phyloP scores from a whole-genome alignment of 225 moss, liverwort and hornwort genomes.

The Lunularia cruciata region DNA sequence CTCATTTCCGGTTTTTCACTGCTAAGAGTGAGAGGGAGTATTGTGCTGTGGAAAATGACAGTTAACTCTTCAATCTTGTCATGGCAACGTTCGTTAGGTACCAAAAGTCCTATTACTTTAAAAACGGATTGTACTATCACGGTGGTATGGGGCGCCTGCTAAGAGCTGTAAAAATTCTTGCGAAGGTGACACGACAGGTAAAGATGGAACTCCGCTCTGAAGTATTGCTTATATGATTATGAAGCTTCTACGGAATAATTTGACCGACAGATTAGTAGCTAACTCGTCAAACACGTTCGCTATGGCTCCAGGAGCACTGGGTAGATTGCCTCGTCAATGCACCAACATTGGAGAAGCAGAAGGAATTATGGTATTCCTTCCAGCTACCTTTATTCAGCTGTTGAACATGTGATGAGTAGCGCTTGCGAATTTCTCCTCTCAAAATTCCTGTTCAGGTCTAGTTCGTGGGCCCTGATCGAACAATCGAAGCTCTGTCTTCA shows the following conservation, averaged over 20 bases:
- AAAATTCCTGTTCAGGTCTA: no score
- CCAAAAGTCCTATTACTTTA: slow-evolving; percentile 85
- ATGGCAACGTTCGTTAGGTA: slow-evolving; percentile 58
- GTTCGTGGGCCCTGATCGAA: no score
- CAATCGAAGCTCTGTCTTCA: no score
- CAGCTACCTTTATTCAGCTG: no score
- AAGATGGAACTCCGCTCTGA: neutral
- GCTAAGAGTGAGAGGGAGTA: neutral
- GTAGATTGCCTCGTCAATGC: slow-evolving; percentile 96
- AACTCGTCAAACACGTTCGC: neutral
- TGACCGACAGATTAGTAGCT: no score
- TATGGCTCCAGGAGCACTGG: slow-evolving; percentile 74
- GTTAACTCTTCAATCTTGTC: no score
- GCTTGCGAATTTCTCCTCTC: no score
- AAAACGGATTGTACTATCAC: slow-evolving; percentile 88
- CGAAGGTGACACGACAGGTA: slow-evolving; percentile 83
- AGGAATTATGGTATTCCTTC: slow-evolving; percentile 78
- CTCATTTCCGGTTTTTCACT: neutral
- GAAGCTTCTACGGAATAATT: no score
- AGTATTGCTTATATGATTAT: neutral
- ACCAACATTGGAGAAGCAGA: slow-evolving; percentile 91
- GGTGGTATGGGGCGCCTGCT: slow-evolving; percentile 95
- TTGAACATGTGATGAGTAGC: neutral
- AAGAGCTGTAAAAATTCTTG: slow-evolving; percentile 75
- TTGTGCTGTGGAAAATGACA: no score